A percentile compares a stretch with the other conserved stretches of the same genome.
These are phyloP conservation scores for Pezicula rhizophila DNA, from an alignment of 2,329 filamentous ascomycete species.

Conservation along the genomic window DNA sequence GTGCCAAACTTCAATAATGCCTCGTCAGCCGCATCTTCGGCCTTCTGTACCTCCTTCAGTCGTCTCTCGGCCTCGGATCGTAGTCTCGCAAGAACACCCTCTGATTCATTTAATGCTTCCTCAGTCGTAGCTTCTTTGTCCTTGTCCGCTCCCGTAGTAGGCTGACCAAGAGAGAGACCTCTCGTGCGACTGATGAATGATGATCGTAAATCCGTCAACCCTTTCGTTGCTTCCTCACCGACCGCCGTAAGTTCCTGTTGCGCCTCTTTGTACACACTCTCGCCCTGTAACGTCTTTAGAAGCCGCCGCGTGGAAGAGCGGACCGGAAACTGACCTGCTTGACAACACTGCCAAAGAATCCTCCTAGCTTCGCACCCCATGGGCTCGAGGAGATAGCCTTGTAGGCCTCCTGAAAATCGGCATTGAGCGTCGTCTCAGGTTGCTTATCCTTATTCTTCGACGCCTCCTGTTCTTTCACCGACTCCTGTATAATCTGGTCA, in stretches of 20 bases:
- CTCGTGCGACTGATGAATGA: constrained; percentile 68
- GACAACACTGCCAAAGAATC: constrained; percentile 84
- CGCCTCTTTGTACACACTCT: constrained; percentile 76
- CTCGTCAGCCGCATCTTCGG: constrained; percentile 94
- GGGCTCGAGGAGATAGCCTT: constrained; percentile 85
- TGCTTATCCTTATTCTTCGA: constrained; percentile 38
- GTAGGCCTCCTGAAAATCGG: constrained; percentile 91
- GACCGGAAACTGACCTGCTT: constrained; percentile 63
- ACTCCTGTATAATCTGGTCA: constrained; percentile 89
- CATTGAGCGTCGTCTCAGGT: constrained; percentile 59
- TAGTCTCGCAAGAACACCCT: constrained; percentile 70
- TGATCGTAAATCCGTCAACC: constrained; percentile 64
- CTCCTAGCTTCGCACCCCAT: constrained; percentile 85
- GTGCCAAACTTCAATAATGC: constrained; percentile 86
- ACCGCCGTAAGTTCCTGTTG: constrained; percentile 78
- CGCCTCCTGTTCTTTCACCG: constrained; percentile 49
- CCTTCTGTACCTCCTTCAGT: constrained; percentile 81
- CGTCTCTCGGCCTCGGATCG: constrained; percentile 72
- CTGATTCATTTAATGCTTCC: constrained; percentile 41
- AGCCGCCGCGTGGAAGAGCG: background rate
- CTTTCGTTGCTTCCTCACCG: constrained; percentile 74
- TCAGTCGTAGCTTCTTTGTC: constrained; percentile 39
- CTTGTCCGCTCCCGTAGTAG: constrained; percentile 20
- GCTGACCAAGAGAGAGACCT: constrained; percentile 52
- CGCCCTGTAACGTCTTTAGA: constrained; percentile 48